These are phyloP conservation scores for Camellia oleifera DNA, from an alignment of 179 eudicot species.

Conservation along the genomic window DNA sequence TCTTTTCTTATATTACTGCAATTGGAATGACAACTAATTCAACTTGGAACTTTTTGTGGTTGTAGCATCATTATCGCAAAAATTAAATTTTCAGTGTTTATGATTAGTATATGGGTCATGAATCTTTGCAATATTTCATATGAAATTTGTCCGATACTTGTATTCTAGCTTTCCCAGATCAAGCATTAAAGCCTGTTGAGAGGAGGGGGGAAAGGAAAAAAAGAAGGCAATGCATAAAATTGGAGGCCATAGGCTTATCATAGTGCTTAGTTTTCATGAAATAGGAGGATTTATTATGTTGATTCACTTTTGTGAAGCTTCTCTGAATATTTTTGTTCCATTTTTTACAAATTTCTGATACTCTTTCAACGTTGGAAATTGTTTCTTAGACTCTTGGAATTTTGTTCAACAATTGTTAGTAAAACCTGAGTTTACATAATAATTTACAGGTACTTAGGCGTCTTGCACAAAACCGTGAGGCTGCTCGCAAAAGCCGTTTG, in stretches of 20 bases:
- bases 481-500: conserved; percentile 97
- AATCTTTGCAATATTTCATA: not conserved
- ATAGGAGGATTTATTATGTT: not conserved
- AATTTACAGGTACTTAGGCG: conserved; percentile 77
- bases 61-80: not conserved
- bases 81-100: not conserved
- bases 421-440: conserved; percentile 6
- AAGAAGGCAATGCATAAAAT: too few species aligned
- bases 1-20: not conserved
- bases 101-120: not conserved
- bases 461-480: conserved; percentile 98
- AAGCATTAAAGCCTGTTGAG: too few species aligned
- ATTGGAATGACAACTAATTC: not conserved
- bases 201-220: too few species aligned
- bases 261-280: not conserved
- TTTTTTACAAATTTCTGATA: not conserved
- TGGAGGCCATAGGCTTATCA: too few species aligned
- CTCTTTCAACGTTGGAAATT: not conserved
- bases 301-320: not conserved
- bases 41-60: not conserved
- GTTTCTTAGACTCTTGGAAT: not conserved
- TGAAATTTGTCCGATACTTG: not conserved
- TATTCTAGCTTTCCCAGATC: too few species aligned
- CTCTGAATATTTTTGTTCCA: not conserved
- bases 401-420: not conserved